Evolutionary conservation across 257 asterid genomes (phyloP).

Genomic region (Verbena officinalis): DNA sequence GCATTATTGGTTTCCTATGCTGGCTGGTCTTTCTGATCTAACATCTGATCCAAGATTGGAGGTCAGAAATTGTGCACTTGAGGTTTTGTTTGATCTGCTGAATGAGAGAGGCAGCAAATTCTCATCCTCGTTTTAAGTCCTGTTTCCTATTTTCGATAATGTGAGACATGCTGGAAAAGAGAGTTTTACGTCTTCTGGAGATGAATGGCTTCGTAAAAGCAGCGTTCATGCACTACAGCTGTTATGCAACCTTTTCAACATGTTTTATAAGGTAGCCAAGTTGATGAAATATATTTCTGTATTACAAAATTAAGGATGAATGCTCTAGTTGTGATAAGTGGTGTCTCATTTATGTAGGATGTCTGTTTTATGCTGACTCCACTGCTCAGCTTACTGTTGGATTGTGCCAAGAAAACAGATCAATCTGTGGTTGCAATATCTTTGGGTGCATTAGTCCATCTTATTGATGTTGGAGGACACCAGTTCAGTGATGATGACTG

Average conservation of each 20-base stretch:
- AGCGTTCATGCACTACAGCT: slow-evolving; percentile 91
- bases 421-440: slow-evolving; percentile 96
- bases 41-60: slow-evolving; percentile 96
- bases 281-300: slow-evolving; percentile 26
- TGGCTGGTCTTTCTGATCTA: slow-evolving; percentile 97
- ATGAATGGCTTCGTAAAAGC: slow-evolving; percentile 87
- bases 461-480: slow-evolving; percentile 98
- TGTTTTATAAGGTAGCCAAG: slow-evolving; percentile 86
- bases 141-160: slow-evolving; percentile 96
- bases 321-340: slow-evolving; percentile 37
- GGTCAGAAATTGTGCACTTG: slow-evolving; percentile 97
- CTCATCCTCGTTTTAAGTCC: slow-evolving; percentile 83
- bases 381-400: slow-evolving; percentile 87
- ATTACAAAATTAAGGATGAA: no score
- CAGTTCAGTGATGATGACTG: slow-evolving; percentile 90
- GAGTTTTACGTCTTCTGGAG: slow-evolving; percentile 56
- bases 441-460: slow-evolving; percentile 96
- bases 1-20: slow-evolving; percentile 99
- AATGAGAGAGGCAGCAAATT: slow-evolving; percentile 98
- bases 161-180: slow-evolving; percentile 91
- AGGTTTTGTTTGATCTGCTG: slow-evolving; percentile 96
- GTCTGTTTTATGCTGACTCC: slow-evolving; percentile 98
- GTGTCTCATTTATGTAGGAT: slow-evolving; percentile 59
- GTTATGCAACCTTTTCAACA: slow-evolving; percentile 94
- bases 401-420: slow-evolving; percentile 96